Conservation (phyloP, 192 early-diverging fungal species). For the Mortierella claussenii region DNA sequence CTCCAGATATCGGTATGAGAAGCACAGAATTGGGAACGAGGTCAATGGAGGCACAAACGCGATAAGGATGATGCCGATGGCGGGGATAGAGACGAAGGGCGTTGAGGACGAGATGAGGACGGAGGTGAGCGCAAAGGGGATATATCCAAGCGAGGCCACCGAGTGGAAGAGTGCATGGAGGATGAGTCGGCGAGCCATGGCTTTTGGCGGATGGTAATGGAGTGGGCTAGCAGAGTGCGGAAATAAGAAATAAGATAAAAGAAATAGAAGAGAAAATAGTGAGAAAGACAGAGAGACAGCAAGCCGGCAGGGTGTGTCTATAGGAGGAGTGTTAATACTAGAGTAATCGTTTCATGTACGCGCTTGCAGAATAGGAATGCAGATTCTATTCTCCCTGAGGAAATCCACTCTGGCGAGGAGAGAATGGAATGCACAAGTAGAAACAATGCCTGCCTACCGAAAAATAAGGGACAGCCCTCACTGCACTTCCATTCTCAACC, state of each 20-base stretch:
- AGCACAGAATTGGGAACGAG: conserved; percentile 24
- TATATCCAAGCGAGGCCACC: conserved; percentile 40
- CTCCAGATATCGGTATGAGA: conserved; percentile 39
- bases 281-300: background rate
- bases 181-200: conserved; percentile 22
- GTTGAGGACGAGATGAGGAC: conserved; percentile 29
- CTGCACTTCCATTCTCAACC: conserved; percentile 6
- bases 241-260: background rate
- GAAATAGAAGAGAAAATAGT: background rate
- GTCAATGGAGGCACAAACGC: conserved; percentile 40
- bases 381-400: conserved; percentile 43
- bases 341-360: too few species aligned
- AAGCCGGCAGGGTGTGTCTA: too few species aligned
- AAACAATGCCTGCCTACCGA: background rate
- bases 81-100: conserved; percentile 29
- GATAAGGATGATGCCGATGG: conserved; percentile 36
- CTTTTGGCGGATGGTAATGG: too few species aligned
- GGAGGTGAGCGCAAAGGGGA: conserved; percentile 42
- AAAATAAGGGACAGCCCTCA: background rate
- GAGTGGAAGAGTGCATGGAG: conserved; percentile 49
- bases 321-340: too few species aligned
- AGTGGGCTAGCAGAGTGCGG: too few species aligned
- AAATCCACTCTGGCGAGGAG: background rate
- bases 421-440: conserved; percentile 13
- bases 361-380: background rate